Evolutionary conservation across 2,329 filamentous ascomycete species (phyloP), one percentile per base, ranked within the genome.

Genomic region (Albophoma yamanashiensis): DNA sequence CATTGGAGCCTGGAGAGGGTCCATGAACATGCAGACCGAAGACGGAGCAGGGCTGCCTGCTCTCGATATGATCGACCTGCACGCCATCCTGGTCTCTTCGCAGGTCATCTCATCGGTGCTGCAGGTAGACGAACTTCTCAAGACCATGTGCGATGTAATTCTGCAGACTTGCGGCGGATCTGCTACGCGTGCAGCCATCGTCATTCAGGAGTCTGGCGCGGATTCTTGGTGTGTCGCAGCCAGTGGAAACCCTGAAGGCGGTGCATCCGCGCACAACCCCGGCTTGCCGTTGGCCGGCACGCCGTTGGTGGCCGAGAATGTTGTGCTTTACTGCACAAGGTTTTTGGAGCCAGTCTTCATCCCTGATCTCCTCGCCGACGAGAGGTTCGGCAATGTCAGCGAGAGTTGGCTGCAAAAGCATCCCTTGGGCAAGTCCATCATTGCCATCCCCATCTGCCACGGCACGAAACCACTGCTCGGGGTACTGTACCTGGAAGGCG

Each of bases 71-170:
- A 86, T 93, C 68, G 89, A 92, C 71, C 73, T 92, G 62, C 87
- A 89, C 50, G 88, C 87, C 31, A 92, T 93, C 61, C 77, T 93
- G 17, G 86, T 89, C 66, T 90, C 87, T 3, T 91, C 88, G 12
- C 89, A 92, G 69, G 83, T 92, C 52, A 86, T 93, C 52, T 92
- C 89, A 5, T 92, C 89, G 20, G 88, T 92, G 57, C 74, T 93
- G 14, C 83, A 89, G 64, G 83, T 92, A 15, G 89, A 92, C 64
- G 83, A 88, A 66, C 79, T 93, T 4, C 80, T 92, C 62, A 86
- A 88, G 67, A 92, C 89, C 50, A 91, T 93, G 85, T 90, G 88
- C 65, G 86, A 91, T 62, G 89, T 92, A 63, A 90, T 92, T 56
- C 73, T 92, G 34, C 87, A 92, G 65, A 91, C 88, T 0, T 91